Evolutionary conservation across 768 basidiomycete genomes (phyloP), one percentile per base, ranked within the genome.

Genomic region (Podaxis mareebaensis): DNA sequence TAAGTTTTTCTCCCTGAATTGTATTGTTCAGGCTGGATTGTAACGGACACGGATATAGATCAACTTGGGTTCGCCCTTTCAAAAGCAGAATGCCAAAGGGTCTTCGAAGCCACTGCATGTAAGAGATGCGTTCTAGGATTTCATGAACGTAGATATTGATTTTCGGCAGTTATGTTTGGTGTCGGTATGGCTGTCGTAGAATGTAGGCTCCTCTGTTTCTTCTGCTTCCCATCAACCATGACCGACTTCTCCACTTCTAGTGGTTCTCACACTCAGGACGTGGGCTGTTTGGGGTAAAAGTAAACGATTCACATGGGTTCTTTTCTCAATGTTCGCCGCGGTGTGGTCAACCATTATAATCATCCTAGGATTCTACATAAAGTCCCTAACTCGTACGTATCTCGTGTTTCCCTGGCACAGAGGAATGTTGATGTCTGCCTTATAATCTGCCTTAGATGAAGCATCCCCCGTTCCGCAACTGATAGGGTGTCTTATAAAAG

Each of bases 261-360:
- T 53, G 13, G 51, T 53, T 13, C 42, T 53, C 22, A 61, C 60
- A 7, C 38, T 61, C 12, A 51, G 60, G 24, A 61, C 60, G 3
- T 61, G 60, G 39, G 60, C 52, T n/a, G 28, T 53, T 6, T 61
- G 52, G 51, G 28, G 40, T 12, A 39, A 53, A 22, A 39, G 24
- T 12, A 42, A 36, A 30, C 4, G 12, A 15, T 40, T 61, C 15
- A 53, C 60, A 44, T 22, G 22, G 24, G 4, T 28, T 61, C 11
- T 53, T 53, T 15, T 36, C 38, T 40, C 40, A 22, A 28, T 28
- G n/a, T 61, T 39, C 36, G 15, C 13, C 3, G 33, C 12, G 17
- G 24, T 40, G n/a, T 39, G 39, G 38, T 24, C 36, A 4, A 15
- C 38, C 5, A 20, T 40, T 30, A 30, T 53, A 6, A 30, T 42